These are phyloP conservation scores for Aspergillus piperis DNA, from an alignment of 2,329 filamentous ascomycete genomes.

Conservation along the genomic window DNA sequence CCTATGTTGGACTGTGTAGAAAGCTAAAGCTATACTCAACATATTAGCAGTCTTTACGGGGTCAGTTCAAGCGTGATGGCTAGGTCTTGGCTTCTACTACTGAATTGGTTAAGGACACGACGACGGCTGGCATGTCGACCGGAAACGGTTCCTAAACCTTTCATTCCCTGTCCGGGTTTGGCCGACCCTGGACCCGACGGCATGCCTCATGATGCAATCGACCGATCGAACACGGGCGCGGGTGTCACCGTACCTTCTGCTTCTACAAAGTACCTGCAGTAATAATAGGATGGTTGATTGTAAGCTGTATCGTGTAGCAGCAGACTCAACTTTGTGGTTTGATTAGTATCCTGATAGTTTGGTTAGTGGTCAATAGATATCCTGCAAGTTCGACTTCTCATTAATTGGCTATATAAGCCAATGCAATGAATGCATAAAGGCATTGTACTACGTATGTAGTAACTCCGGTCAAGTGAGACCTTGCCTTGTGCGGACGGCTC, in stretches of 20 bases:
- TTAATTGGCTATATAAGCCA: not conserved
- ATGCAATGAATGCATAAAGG: not conserved
- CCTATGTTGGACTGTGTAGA: too few relatives aligned
- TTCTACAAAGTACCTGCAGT: not conserved
- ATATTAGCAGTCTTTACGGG: too few relatives aligned
- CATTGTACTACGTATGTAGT: not conserved
- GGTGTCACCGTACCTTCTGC: not conserved
- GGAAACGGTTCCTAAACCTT: not conserved
- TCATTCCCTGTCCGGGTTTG: not conserved
- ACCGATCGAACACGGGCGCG: not conserved
- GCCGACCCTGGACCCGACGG: not conserved
- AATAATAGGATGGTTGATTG: not conserved
- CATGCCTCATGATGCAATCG: constrained; percentile 8
- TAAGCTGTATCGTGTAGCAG: not conserved
- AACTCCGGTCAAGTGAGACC: not conserved
- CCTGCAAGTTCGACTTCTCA: not conserved
- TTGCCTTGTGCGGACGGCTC: constrained; percentile 1
- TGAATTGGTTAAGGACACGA: not conserved
- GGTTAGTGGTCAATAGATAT: not conserved
- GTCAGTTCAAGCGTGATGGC: not conserved
- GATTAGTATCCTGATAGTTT: not conserved
- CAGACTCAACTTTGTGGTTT: not conserved
- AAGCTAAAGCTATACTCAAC: too few relatives aligned
- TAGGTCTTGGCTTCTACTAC: not conserved
- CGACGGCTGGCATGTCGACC: not conserved